phyloP scores from a whole-genome alignment of 495 filamentous ascomycete genomes.

The Cetradonia linearis region DNA sequence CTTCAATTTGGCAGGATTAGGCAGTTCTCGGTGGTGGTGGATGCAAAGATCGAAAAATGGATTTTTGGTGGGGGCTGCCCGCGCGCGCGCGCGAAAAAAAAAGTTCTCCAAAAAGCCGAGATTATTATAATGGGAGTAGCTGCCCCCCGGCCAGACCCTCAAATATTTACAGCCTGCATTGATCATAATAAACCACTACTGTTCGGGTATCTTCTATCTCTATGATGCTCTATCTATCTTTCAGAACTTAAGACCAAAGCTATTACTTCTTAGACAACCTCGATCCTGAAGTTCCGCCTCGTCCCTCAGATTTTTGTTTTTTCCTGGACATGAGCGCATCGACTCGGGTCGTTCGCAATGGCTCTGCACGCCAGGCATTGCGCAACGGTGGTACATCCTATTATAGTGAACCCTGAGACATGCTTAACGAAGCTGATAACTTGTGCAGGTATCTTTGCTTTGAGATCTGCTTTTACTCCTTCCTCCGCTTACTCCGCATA shows the following conservation, averaged over 20 bases:
- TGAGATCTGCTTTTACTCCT: conserved; percentile 28
- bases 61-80: too few species aligned
- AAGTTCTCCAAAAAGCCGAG: too few species aligned
- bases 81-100: background rate
- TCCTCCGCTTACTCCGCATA: conserved; percentile 38
- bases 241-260: background rate
- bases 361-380: conserved; percentile 46
- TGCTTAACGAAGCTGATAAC: conserved; percentile 14
- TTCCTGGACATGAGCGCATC: conserved; percentile 47
- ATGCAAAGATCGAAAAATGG: too few species aligned
- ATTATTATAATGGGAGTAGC: too few species aligned
- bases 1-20: too few species aligned
- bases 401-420: conserved; percentile 7
- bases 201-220: background rate
- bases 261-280: background rate
- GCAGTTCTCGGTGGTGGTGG: too few species aligned
- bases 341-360: conserved; percentile 47
- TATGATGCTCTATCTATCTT: background rate
- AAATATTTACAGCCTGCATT: background rate
- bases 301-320: background rate
- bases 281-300: background rate
- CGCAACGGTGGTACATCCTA: conserved; percentile 32
- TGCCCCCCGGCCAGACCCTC: background rate
- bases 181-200: background rate
- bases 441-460: conserved; percentile 31